Evolutionary conservation across 306 rosid species (phyloP).

Genomic region (Boehmeria nivea): DNA sequence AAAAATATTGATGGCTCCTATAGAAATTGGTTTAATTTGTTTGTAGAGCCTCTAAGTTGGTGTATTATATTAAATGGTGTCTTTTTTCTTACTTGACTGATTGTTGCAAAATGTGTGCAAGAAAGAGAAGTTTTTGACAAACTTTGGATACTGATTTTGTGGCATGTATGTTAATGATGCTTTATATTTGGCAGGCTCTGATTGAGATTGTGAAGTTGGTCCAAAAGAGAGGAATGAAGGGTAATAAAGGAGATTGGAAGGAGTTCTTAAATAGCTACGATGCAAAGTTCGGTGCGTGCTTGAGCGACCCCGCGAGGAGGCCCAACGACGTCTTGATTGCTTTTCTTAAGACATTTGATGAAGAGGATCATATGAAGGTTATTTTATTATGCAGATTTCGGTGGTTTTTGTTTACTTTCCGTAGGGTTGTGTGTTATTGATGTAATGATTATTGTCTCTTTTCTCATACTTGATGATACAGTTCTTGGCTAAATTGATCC

Average conservation of each 20-base stretch:
- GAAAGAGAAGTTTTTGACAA: neutral
- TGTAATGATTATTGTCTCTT: neutral
- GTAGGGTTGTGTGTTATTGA: neutral
- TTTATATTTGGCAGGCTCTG: conserved; percentile 37
- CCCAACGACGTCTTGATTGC: conserved; percentile 48
- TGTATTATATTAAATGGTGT: too few species aligned
- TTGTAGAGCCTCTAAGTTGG: neutral
- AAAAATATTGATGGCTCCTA: too few species aligned
- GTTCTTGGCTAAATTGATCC: conserved; percentile 52
- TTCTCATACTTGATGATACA: conserved; percentile 25
- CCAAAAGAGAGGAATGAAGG: conserved; percentile 66
- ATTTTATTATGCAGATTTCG: too few species aligned
- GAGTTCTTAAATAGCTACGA: conserved; percentile 54
- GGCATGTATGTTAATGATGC: neutral
- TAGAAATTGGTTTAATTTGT: too few species aligned
- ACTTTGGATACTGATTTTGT: neutral
- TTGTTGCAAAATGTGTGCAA: too few species aligned
- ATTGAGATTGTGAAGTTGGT: conserved; percentile 63
- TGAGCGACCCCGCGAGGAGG: conserved; percentile 76
- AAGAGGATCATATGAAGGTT: conserved; percentile 55
- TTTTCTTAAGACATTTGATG: conserved; percentile 57
- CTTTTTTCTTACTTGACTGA: neutral
- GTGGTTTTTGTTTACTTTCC: neutral
- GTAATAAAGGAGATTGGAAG: conserved; percentile 71
- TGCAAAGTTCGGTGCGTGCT: conserved; percentile 47